These are phyloP conservation scores for Salix arbutifolia DNA, from an alignment of 345 rosid species.

Conservation along the genomic window DNA sequence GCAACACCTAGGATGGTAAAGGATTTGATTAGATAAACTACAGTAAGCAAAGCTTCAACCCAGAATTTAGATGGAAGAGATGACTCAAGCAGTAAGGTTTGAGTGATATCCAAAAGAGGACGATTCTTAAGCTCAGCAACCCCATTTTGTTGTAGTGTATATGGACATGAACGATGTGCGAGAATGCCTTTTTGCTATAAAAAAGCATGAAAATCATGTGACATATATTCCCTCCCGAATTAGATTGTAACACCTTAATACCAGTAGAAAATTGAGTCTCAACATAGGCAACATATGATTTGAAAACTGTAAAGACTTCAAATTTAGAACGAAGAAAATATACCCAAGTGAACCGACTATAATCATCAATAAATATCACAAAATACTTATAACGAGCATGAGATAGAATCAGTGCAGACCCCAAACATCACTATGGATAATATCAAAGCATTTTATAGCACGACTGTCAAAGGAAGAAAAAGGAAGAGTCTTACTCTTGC, in stretches of 20 bases:
- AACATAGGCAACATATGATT: not conserved
- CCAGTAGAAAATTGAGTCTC: not conserved
- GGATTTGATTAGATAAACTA: not conserved
- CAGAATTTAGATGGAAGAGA: not conserved
- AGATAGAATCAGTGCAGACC: too few relatives aligned
- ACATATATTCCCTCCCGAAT: not conserved
- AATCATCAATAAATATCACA: not conserved
- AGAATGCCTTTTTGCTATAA: not conserved
- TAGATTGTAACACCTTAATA: not conserved
- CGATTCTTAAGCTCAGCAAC: not conserved
- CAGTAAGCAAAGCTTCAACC: not conserved
- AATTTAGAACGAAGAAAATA: not conserved
- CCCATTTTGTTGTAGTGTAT: not conserved
- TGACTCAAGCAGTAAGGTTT: not conserved
- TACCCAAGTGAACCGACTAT: not conserved
- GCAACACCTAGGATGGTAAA: not conserved
- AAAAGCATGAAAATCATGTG: not conserved
- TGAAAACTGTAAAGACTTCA: not conserved
- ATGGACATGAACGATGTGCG: not conserved
- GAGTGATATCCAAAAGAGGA: not conserved
- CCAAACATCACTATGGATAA: too few relatives aligned
- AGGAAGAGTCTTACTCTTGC: too few relatives aligned
- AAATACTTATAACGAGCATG: too few relatives aligned
- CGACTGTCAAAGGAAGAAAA: too few relatives aligned
- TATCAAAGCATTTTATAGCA: too few relatives aligned